Evolutionary conservation across 2,329 filamentous ascomycete species (phyloP), one percentile per base, ranked within the genome.

Genomic region (Neofusicoccum ribis): DNA sequence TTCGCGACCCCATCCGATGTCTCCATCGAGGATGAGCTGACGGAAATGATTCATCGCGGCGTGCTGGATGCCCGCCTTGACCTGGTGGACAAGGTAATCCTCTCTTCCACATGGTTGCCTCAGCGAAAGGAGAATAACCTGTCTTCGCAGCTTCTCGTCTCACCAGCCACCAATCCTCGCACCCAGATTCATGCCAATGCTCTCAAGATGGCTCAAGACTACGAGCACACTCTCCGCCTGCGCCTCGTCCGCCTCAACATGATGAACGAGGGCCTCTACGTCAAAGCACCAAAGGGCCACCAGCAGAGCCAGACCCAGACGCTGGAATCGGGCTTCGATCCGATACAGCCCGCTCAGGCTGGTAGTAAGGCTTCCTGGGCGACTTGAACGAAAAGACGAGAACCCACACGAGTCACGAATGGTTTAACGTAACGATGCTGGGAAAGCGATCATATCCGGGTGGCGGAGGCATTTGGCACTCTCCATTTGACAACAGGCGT

Each of bases 11-110:
- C 86, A 0, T 85, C 85, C 4, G 73, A 70, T 15, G 70, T 68
- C 47, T 70, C 69, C 49, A 88, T 94, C 52, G 88, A 93, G 71
- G 80, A 83, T 27, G 95, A 99, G 77, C 82, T 98, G 37, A 85
- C 90, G 34, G 76, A 78, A 0, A 91, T 98, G 87, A 97, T 99
- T 71, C 84, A 88, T 60, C 81, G 83, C 12, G 88, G 88, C 7
- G 84, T 84, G 0, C 81, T 99, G 11, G 84, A 93, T 69, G 93
- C 92, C 7, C 86, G 92, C 34, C 89, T 99, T 66, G 93, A 99
- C 74, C 86, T 91, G 0, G 92, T 96, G 66, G 90, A 95, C 70
- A 85, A 87, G 74, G 88, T 89, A 79, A 23, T 23, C 8, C 11
- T 36, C 23, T 15, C 49, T n/a, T 20, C 23, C 27, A 31, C 27